Percentiles rank a stretch among this genome's conserved stretches.
phyloP scores from a whole-genome alignment of 139 green algal genomes.

The Spirogloea muscicola region DNA sequence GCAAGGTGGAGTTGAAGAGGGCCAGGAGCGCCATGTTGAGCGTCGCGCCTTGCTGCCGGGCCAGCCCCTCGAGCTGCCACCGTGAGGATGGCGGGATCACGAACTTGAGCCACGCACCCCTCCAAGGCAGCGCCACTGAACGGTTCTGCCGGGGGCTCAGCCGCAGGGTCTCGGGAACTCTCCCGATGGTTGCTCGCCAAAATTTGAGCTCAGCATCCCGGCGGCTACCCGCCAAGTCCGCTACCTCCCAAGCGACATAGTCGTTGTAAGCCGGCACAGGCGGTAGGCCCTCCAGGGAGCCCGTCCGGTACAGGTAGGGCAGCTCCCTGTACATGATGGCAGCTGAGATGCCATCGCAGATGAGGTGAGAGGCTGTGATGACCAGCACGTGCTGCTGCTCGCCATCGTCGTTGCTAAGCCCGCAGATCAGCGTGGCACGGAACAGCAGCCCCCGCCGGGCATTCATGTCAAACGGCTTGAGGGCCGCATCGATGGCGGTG shows the following conservation, averaged over 20 bases:
- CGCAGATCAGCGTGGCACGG: conserved; percentile 12
- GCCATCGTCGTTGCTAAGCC: no score
- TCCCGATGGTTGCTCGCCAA: background rate
- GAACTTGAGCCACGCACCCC: conserved; percentile 4
- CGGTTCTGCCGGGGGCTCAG: background rate
- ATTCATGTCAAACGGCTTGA: conserved; percentile 12
- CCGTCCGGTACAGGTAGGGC: no score
- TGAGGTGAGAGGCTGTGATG: conserved; percentile 13
- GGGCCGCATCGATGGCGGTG: no score
- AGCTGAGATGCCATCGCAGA: conserved; percentile 23
- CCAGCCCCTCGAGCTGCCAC: background rate
- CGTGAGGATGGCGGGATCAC: background rate
- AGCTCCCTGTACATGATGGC: conserved; percentile 22
- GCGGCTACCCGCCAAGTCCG: background rate
- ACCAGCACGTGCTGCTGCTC: no score
- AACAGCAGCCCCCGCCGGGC: conserved; percentile 14
- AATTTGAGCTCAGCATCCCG: conserved; percentile 7
- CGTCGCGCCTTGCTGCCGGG: background rate
- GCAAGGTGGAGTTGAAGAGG: conserved; percentile 3
- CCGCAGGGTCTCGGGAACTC: background rate
- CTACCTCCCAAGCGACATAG: conserved; percentile 20
- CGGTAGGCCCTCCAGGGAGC: conserved; percentile 1
- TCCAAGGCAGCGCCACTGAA: background rate
- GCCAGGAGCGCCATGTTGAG: conserved; percentile 20
- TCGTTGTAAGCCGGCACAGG: conserved; percentile 1